Base-by-base conservation (phyloP, 2,329 filamentous ascomycete genomes). In the Xylariales sp. region DNA sequence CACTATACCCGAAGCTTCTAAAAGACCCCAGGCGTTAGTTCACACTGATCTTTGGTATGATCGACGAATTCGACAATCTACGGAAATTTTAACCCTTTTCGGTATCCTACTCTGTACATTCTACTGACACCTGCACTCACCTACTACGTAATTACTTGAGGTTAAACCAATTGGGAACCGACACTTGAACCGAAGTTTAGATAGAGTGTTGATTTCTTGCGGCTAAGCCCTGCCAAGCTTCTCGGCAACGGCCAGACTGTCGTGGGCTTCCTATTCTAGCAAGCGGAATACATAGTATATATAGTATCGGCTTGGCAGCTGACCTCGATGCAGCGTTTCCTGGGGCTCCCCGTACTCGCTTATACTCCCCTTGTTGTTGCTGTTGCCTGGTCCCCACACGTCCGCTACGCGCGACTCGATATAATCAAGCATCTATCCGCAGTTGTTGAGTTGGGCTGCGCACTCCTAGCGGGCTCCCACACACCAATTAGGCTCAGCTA, bases 181-280 rank as follows among this genome's bases (percentile, higher is more conserved):
- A 39, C 36, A 39, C 5, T 9, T 39, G 36, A 39, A 9, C 36
- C 36, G 6, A 55, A 55, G 53, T 55, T 55, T 7, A 49, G 12
- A 39, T 7, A 49, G 12, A 39, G 32, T 59, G 18, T 8, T 49
- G 32, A n/a, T 10, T 28, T 39, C 3, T 10, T 39, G 32, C 18
- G 18, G n/a, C 23, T 48, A 55, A 49, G 41, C 41, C 41, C 32
- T 49, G 43, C 60, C 60, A 62, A 55, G 60, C 30, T 62, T 62
- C 50, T 49, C n/a, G 23, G 50, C 41, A 10, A 28, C 36, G 18
- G 12, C 50, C 18, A 55, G 50, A 55, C 18, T 49, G 46, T 36
- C 10, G 3, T 18, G 10, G n/a, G 49, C 49, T 61, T 46, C 58
- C 48, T 53, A 23, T 61, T 36, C 9, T 4, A 23, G 18, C 18